phyloP scores from a whole-genome alignment of 2,329 filamentous ascomycete genomes.

The Fonsecaea erecta region DNA sequence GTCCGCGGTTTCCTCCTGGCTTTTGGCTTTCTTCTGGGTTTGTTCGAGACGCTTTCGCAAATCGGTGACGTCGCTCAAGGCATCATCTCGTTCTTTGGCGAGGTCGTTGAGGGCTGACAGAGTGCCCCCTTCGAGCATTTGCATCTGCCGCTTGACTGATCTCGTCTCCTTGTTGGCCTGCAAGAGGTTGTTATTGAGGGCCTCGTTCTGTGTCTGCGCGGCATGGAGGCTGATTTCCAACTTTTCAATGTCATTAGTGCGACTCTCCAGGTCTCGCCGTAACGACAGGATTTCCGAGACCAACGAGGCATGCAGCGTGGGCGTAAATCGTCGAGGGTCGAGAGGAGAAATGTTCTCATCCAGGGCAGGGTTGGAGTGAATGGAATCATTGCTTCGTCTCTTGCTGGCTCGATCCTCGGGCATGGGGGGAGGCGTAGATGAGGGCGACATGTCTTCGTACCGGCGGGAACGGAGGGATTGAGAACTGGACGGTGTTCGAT shows the following conservation, averaged over 20 bases:
- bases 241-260: constrained; percentile 81
- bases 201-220: constrained; percentile 74
- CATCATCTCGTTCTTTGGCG: constrained; percentile 82
- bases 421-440: constrained; percentile 61
- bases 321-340: constrained; percentile 91
- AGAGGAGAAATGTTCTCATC: constrained; percentile 74
- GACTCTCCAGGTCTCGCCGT: constrained; percentile 87
- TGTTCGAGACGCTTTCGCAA: constrained; percentile 76
- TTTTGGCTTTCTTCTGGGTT: constrained; percentile 75
- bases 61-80: constrained; percentile 73
- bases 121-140: constrained; percentile 84
- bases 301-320: constrained; percentile 89
- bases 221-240: constrained; percentile 76
- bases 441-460: constrained; percentile 57
- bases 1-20: constrained; percentile 81
- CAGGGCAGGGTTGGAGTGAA: constrained; percentile 43
- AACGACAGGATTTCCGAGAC: constrained; percentile 91
- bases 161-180: constrained; percentile 75
- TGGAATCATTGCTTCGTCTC: constrained; percentile 45
- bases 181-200: constrained; percentile 65
- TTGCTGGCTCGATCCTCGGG: constrained; percentile 49
- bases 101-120: constrained; percentile 84
- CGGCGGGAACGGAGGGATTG: constrained; percentile 68
- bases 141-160: constrained; percentile 80
- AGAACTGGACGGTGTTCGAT: constrained; percentile 63